Conservation (phyloP, 1,284 basidiomycete genomes). For the Austroboletus rostrupii region DNA sequence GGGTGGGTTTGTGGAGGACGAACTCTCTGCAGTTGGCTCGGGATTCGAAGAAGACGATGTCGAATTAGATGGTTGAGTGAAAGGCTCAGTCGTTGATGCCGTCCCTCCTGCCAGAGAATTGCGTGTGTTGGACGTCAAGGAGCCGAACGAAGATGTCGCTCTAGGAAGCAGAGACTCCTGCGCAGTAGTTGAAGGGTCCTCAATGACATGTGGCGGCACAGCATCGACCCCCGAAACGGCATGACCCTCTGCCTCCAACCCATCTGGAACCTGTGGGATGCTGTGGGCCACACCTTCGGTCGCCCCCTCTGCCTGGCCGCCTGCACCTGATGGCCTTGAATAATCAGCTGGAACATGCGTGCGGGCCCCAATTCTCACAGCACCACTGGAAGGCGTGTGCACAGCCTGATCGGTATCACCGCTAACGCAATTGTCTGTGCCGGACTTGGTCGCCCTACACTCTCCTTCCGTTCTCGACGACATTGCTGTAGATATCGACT, state of each 20-base stretch:
- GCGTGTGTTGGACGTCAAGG: constrained; percentile 6
- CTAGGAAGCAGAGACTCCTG: constrained; percentile 17
- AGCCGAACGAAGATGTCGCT: constrained; percentile 10
- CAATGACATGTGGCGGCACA: constrained; percentile 21
- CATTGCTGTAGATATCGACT: constrained; percentile 10
- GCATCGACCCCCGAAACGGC: constrained; percentile 14
- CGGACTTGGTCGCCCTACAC: neutral
- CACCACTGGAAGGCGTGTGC: constrained; percentile 7
- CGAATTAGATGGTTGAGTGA: constrained; percentile 3
- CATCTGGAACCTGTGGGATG: constrained; percentile 13
- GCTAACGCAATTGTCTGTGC: constrained; percentile 8
- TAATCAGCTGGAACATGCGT: neutral
- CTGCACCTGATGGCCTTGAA: constrained; percentile 5
- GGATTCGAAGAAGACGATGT: constrained; percentile 1
- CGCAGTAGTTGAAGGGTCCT: constrained; percentile 21
- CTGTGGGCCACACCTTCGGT: constrained; percentile 22
- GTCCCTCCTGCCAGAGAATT: constrained; percentile 7
- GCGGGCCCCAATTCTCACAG: neutral
- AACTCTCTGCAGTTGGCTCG: neutral
- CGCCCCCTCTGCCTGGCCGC: constrained; percentile 7
- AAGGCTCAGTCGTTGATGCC: constrained; percentile 1
- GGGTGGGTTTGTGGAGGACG: constrained; percentile 8
- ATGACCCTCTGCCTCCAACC: constrained; percentile 17
- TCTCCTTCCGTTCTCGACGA: constrained; percentile 1
- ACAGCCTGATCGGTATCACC: neutral